These are phyloP conservation scores for Ganoderma boninense DNA, from an alignment of 1,284 basidiomycete species.

Conservation along the genomic window DNA sequence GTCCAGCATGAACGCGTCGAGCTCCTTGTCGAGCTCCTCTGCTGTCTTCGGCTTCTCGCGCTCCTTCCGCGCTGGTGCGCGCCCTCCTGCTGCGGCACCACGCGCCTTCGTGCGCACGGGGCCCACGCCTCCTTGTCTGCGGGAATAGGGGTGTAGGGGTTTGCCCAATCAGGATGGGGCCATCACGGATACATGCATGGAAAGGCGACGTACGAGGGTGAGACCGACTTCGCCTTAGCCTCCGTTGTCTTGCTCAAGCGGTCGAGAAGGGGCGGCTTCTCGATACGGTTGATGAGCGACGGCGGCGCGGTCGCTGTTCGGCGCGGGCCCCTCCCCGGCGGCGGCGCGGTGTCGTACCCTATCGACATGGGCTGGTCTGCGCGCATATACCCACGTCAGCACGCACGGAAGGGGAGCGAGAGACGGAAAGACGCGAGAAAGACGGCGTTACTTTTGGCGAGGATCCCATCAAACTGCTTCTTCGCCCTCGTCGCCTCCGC, in stretches of 20 bases:
- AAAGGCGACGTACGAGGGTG: slow-evolving; percentile 36
- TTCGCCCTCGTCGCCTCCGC: slow-evolving; percentile 87
- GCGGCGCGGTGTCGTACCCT: slow-evolving; percentile 62
- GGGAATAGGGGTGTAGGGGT: background rate
- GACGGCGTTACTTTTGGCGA: slow-evolving; percentile 80
- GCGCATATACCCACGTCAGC: background rate
- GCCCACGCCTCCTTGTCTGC: slow-evolving; percentile 43
- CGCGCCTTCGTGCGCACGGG: slow-evolving; percentile 49
- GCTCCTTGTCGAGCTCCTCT: slow-evolving; percentile 89
- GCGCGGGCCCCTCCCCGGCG: slow-evolving; percentile 47
- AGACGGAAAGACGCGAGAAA: slow-evolving; percentile 16
- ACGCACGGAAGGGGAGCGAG: slow-evolving; percentile 2
- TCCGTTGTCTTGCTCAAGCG: slow-evolving; percentile 59
- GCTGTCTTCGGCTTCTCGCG: slow-evolving; percentile 73
- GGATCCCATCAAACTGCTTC: slow-evolving; percentile 87
- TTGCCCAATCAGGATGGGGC: background rate
- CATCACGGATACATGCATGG: slow-evolving; percentile 14
- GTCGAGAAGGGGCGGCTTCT: slow-evolving; percentile 68
- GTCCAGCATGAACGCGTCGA: slow-evolving; percentile 91
- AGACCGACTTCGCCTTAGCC: slow-evolving; percentile 37
- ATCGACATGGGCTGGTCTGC: slow-evolving; percentile 87
- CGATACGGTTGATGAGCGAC: slow-evolving; percentile 68
- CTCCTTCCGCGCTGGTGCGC: slow-evolving; percentile 38
- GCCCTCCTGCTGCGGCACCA: slow-evolving; percentile 36
- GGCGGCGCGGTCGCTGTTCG: slow-evolving; percentile 59